Base-by-base conservation (phyloP, 2,329 filamentous ascomycete species). In the Botryotinia convoluta region DNA sequence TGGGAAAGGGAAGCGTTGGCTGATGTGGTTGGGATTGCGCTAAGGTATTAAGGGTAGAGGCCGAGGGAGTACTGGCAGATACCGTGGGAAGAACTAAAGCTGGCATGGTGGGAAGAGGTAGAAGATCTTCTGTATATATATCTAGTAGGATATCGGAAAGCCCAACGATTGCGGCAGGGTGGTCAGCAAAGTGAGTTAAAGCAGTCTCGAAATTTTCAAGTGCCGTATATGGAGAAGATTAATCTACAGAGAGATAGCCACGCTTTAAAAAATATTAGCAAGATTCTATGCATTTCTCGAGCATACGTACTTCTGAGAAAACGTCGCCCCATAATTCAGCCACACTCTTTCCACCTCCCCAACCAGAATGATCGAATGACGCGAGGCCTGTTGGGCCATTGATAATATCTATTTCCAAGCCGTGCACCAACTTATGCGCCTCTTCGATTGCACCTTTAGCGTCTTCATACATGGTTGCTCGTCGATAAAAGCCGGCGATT, bases 251-350 rank as follows among this genome's bases (percentile, higher is more conserved):
- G 48, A 81, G 76, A 74, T 77, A 77, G 32, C 80, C 80, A 67
- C 79, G 78, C 80, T 82, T 62, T 20, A 20, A n/a, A 62, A 32
- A 8, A 57, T 74, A 78, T 84, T 78, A 82, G 81, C 77, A 42
- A 35, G 29, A 26, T 68, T 35, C 2, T n/a, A 70, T 61, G 18
- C 16, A 61, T 32, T 45, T 18, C n/a, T 59, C 71, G 48, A 64
- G 73, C 60, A 26, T 39, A 61, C 90, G 85, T 85, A 94, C 93
- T 85, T 97, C 93, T 26, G 92, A 87, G 82, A 90, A 93, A 0
- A 97, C 88, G 82, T 98, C 95, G 44, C 88, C 94, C 91, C 92
- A 93, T 63, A 97, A 84, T 81, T 94, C 92, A 80, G 97, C 94
- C 9, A 94, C 88, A 78, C 92, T 94, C 84, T 93, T 95, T 62